These are phyloP conservation scores for Cicer cuneatum DNA, from an alignment of 306 rosid genomes.

Conservation along the genomic window DNA sequence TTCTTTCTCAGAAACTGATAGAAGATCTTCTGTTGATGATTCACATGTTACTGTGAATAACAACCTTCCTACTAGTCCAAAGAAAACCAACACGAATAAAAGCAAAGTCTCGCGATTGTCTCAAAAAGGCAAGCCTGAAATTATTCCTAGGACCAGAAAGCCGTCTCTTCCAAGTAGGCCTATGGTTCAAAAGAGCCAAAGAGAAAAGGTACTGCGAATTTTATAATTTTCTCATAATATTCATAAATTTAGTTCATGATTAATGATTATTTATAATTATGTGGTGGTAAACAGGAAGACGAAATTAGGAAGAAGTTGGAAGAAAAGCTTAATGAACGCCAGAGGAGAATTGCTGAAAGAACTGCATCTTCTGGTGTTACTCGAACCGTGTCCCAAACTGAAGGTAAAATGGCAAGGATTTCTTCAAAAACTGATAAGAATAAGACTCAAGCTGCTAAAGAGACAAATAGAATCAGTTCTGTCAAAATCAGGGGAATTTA, in stretches of 20 bases:
- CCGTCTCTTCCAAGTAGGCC: constrained; percentile 51
- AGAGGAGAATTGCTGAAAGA: constrained; percentile 73
- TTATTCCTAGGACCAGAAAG: constrained; percentile 46
- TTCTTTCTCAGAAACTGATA: constrained; percentile 51
- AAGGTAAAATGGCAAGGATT: constrained; percentile 47
- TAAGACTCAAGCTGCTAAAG: constrained; percentile 50
- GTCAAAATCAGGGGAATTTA: constrained; percentile 53
- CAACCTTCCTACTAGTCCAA: constrained; percentile 46
- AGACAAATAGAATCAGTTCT: constrained; percentile 49
- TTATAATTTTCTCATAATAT: constrained; percentile 10
- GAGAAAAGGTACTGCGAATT: constrained; percentile 56
- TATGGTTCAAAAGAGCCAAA: constrained; percentile 63
- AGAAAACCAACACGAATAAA: constrained; percentile 45
- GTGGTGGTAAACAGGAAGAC: constrained; percentile 61
- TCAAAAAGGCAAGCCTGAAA: constrained; percentile 47
- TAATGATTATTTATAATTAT: neutral
- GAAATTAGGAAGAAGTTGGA: constrained; percentile 68
- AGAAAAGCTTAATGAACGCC: constrained; percentile 56
- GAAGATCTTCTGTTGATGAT: constrained; percentile 50
- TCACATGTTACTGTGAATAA: constrained; percentile 44
- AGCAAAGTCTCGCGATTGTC: constrained; percentile 54
- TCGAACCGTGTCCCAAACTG: constrained; percentile 41
- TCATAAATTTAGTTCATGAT: constrained; percentile 25
- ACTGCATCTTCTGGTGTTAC: constrained; percentile 55
- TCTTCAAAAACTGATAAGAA: constrained; percentile 52